These are phyloP conservation scores for Kockovaella imperatae DNA, from an alignment of 768 basidiomycete species.

Conservation along the genomic window DNA sequence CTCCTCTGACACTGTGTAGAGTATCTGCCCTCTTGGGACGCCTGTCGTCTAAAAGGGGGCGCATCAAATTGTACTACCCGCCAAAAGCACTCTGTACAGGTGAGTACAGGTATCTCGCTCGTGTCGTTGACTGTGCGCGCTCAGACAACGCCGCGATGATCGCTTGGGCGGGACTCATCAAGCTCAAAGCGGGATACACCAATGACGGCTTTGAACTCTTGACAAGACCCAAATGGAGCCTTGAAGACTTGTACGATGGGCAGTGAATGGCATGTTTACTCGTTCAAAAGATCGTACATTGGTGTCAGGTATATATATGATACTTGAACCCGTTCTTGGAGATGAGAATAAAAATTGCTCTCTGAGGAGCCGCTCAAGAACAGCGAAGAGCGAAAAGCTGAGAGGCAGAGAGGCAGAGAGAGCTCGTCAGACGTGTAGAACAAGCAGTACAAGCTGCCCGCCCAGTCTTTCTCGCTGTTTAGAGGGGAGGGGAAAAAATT, in stretches of 20 bases:
- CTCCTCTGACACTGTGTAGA: not conserved
- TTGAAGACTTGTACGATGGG: conserved; percentile 53
- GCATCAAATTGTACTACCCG: conserved; percentile 59
- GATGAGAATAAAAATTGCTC: too few relatives aligned
- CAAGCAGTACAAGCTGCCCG: too few relatives aligned
- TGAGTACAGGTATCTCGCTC: conserved; percentile 34
- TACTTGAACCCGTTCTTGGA: too few relatives aligned
- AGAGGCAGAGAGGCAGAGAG: too few relatives aligned
- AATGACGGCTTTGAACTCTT: conserved; percentile 54
- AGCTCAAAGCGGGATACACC: conserved; percentile 62
- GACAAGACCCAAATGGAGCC: conserved; percentile 66
- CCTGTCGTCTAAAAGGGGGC: conserved; percentile 10
- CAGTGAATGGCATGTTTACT: not conserved
- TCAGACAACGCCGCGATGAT: conserved; percentile 96
- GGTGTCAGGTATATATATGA: too few relatives aligned
- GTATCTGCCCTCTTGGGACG: not conserved
- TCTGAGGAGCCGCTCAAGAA: too few relatives aligned
- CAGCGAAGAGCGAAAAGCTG: too few relatives aligned
- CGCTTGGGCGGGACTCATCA: conserved; percentile 79
- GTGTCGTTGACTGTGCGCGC: not conserved
- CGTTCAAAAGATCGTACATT: too few relatives aligned
- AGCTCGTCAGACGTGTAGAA: too few relatives aligned
- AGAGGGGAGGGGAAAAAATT: too few relatives aligned
- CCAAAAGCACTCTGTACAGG: conserved; percentile 73
- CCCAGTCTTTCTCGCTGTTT: too few relatives aligned